Evolutionary conservation across 2,329 filamentous ascomycete species (phyloP).

Genomic region (Claviceps sp.): DNA sequence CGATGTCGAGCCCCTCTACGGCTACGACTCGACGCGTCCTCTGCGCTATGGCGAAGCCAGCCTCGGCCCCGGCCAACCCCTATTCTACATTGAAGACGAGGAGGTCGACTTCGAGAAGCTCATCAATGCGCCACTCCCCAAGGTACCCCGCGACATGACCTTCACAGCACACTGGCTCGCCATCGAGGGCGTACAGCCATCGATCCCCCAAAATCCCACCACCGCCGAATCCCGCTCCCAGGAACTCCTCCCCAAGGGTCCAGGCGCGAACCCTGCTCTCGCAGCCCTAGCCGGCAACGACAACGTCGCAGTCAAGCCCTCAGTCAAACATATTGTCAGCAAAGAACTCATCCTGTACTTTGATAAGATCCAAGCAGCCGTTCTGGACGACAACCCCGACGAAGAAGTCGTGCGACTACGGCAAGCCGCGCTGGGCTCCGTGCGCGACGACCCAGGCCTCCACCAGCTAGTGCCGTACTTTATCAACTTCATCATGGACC

Average conservation of each 20-base stretch:
- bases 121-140: constrained; percentile 90
- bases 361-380: constrained; percentile 80
- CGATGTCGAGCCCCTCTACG: constrained; percentile 89
- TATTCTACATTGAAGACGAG: constrained; percentile 97
- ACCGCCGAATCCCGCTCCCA: constrained; percentile 70
- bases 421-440: constrained; percentile 70
- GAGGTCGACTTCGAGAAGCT: constrained; percentile 98
- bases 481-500: constrained; percentile 87
- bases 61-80: constrained; percentile 79
- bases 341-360: constrained; percentile 96
- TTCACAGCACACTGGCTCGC: constrained; percentile 93
- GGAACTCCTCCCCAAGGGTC: constrained; percentile 80
- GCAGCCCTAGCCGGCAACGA: constrained; percentile 73
- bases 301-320: constrained; percentile 70
- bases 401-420: constrained; percentile 61
- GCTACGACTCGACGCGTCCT: constrained; percentile 84
- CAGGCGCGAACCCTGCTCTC: constrained; percentile 73
- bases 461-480: constrained; percentile 96
- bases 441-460: constrained; percentile 78
- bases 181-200: constrained; percentile 91
- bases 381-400: constrained; percentile 78
- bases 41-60: constrained; percentile 89
- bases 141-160: constrained; percentile 82
- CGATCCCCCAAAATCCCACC: constrained; percentile 91
- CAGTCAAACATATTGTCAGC: constrained; percentile 90